Evolutionary conservation across 257 asterid genomes (phyloP), one percentile per base, ranked within the genome.

Genomic region (Solanum boliviense): DNA sequence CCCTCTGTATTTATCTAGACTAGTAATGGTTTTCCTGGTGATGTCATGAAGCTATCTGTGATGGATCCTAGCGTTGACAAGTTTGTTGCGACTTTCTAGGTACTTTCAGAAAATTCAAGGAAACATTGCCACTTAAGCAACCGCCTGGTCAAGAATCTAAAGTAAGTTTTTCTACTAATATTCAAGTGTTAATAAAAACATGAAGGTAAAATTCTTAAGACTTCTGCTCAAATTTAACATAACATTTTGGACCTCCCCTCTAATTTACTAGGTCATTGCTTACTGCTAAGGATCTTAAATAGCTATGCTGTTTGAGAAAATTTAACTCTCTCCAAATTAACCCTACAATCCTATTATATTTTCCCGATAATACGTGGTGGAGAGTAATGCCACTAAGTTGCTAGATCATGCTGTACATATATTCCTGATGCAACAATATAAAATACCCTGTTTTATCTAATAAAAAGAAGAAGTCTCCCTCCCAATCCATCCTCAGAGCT

Each of bases 81-180:
- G 68, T 34, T 86, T 72, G 44, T 15, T 72, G 56, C 1, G 4
- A 46, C 31, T 84, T 70, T 92, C 86, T 97, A 97, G 99, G 99
- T 87, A 97, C 99, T 84, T 97, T 86, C 91, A 95, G 93, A 92
- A 97, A 95, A 94, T 97, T 93, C 76, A 97, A 95, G 95, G 99
- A 95, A 88, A 95, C 92, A 91, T n/a, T 96, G 90, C 94, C 92
- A 29, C 88, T 48, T 70, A 96, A 93, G 84, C 89, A 87, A 88
- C 90, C 95, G 68, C 88, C 93, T 73, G 90, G 76, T 91, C 89
- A 86, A 13, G 98, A 93, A 31, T 81, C 94, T 86, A 97, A 93
- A 90, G 99, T 95, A 93, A 87, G 89, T 39, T 38, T 84, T 68
- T 84, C 60, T 68, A 7, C 8, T 78, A 78, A 78, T 78, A 9